Evolutionary conservation across 257 asterid genomes (phyloP).

Genomic region (Scutellaria minor): DNA sequence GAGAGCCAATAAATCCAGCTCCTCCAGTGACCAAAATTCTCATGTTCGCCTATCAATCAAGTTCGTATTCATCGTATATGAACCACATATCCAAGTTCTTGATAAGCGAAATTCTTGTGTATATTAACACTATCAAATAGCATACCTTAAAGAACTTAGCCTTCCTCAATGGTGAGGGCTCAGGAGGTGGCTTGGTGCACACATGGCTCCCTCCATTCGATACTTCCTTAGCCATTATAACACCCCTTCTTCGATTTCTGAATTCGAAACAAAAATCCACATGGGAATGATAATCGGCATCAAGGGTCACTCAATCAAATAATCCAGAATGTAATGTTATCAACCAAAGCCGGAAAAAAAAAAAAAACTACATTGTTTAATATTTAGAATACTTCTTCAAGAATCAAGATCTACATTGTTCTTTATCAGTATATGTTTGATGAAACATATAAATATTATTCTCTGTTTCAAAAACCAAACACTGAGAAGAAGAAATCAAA

Average conservation of each 20-base stretch:
- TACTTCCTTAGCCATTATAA: constrained; percentile 70
- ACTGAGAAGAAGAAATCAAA: constrained; percentile 19
- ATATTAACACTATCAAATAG: background rate
- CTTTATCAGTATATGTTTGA: background rate
- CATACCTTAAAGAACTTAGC: constrained; percentile 88
- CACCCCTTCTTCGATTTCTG: constrained; percentile 37
- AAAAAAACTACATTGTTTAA: background rate
- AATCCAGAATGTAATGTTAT: constrained; percentile 15
- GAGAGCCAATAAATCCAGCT: constrained; percentile 99
- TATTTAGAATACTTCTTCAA: too few species aligned
- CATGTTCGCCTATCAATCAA: constrained; percentile 79
- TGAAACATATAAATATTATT: constrained; percentile 8
- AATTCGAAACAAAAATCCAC: constrained; percentile 12
- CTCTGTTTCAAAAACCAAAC: background rate
- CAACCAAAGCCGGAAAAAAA: background rate
- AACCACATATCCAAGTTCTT: background rate
- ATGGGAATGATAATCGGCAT: constrained; percentile 16
- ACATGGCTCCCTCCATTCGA: constrained; percentile 61
- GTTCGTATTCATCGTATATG: constrained; percentile 16
- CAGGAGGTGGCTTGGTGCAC: constrained; percentile 86
- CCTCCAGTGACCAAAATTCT: constrained; percentile 98
- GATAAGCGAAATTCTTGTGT: background rate
- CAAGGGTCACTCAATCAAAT: background rate
- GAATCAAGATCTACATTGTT: background rate
- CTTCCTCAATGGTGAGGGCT: constrained; percentile 91